Base-by-base conservation (phyloP, 306 rosid species). In the Vigna hirtella region DNA sequence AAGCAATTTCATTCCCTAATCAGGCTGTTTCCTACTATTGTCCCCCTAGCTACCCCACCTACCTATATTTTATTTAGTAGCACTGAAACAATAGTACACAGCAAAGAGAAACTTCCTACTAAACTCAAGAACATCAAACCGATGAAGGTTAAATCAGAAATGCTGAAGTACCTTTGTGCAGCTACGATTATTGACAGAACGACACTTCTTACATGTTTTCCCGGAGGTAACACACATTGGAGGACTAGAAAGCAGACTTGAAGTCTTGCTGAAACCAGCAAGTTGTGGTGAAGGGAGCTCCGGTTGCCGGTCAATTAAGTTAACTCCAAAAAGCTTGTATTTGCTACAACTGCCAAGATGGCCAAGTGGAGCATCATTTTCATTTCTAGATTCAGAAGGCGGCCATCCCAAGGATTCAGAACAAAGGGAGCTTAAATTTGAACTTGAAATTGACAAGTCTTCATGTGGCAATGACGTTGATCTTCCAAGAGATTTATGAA, bases 241-340 rank as follows among this genome's bases (percentile, higher is more conserved):
- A 80, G 86, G 84, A 81, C 43, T 67, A 70, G 85, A 63, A 85
- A 77, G 40, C 56, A 74, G 72, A 76, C 80, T 76, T 72, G 72
- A 53, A 34, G 11, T 77, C 66, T 78, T 87, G 79, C 77, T 74
- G 30, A 56, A 77, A 79, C 55, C 78, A 78, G 80, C 79, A 77
- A 79, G 78, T 87, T 89, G 90, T 67, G 56, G 89, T 84, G 93
- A 91, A 89, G 96, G 93, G 90, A 89, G 93, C 89, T 91, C 93
- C 81, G 83, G 74, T 64, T 77, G 76, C 51, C 43, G 47, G 17
- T 81, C 68, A 78, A 18, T 66, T 65, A 91, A 71, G 72, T 67
- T 79, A 76, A 91, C 71, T 32, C 96, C 96, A 64, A 91, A 91
- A 28, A 91, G 86, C 82, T 55, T 85, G 81, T 3, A 82, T 65